Base-by-base conservation (phyloP, 2,329 filamentous ascomycete genomes). In the Epichloe coenophiala region DNA sequence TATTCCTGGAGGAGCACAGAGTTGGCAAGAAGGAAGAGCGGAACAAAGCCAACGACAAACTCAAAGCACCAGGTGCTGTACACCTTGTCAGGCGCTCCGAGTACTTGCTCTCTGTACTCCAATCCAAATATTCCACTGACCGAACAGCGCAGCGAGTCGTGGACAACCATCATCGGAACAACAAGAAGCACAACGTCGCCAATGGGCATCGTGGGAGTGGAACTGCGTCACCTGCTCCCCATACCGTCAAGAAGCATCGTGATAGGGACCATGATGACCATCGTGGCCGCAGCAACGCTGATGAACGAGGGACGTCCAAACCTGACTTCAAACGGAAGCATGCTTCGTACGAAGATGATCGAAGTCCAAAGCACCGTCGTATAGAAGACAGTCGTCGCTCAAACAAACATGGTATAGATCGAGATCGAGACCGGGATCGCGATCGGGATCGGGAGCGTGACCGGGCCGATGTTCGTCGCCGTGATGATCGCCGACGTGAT, bases 1-100 rank as follows among this genome's bases (percentile, higher is more conserved):
- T 97, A 64, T 98, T 95, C 70, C 71, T 98, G 1, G 93, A 98
- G 64, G 94, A 98, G 66, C 90, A 97, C 65, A 86, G 91, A n/a
- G 91, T 97, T 17, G 93, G 95, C 65, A 93, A 94, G 70, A 97
- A 97, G 65, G 90, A 93, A 60, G 89, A 96, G 66, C 84, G 93
- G 37, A 86, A 75, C 61, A 88, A 88, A 60, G 80, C 72, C 15
- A 84, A 88, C 17, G 85, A 84, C 51, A 83, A 84, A 54, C 86
- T 87, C 37, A 94, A 95, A 61, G 95, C 91, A 3, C 93, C 93
- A 4, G 93, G 93, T n/a, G 91, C 93, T 21, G 93, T 98, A 31
- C 93, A 98, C 64, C 81, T 98, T 43, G 91, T 97, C 49, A 88
- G 93, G 45, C 86, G 93, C 53, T 87, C 91, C 9, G 93, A 97